Base-by-base conservation (phyloP, 331 rosid species). In the Quercus tomentella region DNA sequence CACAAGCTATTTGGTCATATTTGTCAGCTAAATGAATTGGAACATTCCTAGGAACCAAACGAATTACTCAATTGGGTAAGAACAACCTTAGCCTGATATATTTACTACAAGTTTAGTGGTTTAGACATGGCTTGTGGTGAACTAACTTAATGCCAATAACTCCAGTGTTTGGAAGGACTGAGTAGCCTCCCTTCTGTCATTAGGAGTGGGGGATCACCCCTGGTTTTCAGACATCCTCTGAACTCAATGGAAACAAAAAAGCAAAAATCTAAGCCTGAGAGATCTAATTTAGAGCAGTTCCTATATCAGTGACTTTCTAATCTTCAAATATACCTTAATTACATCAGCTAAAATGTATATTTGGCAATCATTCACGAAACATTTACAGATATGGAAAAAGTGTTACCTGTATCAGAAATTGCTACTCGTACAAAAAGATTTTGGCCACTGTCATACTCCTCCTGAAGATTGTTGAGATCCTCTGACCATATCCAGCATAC, bases 401-500 rank as follows among this genome's bases (percentile, higher is more conserved):
- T 11, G 33, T 15, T 86, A 93, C 97, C 96, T 86, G 89, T 84
- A 81, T 89, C 94, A 67, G 85, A 85, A 81, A 87, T 67, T 41
- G 91, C 85, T 33, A 85, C 86, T 10, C 92, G 91, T 7, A 90
- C 88, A 49, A 85, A 80, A 26, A 92, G 86, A 67, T 88, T 87
- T 30, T 80, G 85, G 28, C 92, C 92, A 73, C 66, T 70, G 11
- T 77, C 88, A 75, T 88, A 88, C 78, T 84, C 94, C 83, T 91
- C 96, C 84, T 89, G 90, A 43, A 92, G 94, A 81, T 88, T 92
- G 83, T 81, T 87, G 81, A 92, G 86, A 73, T 92, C 94, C 79
- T 86, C 89, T 9, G 86, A 86, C 94, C 97, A 92, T 73, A 92
- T 90, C 92, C 88, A 88, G 82, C 94, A 92, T 20, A 83, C 83